Percentiles rank a stretch among this genome's conserved stretches.
phyloP scores from a whole-genome alignment of 75 land plant species.

The Picea glauca region DNA sequence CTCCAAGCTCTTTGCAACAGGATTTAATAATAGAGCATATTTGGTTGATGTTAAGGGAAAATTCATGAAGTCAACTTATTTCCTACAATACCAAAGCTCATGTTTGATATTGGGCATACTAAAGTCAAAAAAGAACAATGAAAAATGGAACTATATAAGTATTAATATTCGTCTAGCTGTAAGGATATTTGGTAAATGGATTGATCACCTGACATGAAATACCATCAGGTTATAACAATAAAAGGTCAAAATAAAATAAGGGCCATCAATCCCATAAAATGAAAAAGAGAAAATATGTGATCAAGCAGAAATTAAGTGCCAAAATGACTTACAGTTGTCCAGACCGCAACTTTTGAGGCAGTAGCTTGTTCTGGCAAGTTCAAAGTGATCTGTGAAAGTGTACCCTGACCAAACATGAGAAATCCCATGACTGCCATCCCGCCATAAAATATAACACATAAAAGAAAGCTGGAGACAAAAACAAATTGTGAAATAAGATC shows the following conservation, averaged over 20 bases:
- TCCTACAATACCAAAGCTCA: neutral
- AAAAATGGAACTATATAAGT: neutral
- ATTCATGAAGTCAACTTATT: neutral
- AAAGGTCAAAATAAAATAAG: neutral
- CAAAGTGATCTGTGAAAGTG: constrained; percentile 77
- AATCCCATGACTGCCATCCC: constrained; percentile 77
- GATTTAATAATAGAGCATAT: constrained; percentile 82
- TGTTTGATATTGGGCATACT: neutral
- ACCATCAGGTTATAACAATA: neutral
- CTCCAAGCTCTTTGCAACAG: constrained; percentile 81
- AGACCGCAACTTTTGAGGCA: constrained; percentile 75
- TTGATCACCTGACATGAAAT: constrained; percentile 74
- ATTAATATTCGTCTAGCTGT: neutral
- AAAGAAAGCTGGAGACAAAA: constrained; percentile 42
- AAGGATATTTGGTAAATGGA: constrained; percentile 96
- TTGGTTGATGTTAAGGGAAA: constrained; percentile 29
- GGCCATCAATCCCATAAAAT: neutral
- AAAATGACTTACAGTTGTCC: constrained; percentile 72
- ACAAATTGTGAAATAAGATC: neutral
- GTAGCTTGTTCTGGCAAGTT: constrained; percentile 62
- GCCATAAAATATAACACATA: constrained; percentile 68
- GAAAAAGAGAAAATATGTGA: constrained; percentile 6
- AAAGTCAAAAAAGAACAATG: neutral
- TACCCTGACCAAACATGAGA: constrained; percentile 77
- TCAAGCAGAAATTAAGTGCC: neutral